These are phyloP conservation scores for Sclerotinia nivalis DNA, from an alignment of 2,329 filamentous ascomycete species.

Conservation along the genomic window DNA sequence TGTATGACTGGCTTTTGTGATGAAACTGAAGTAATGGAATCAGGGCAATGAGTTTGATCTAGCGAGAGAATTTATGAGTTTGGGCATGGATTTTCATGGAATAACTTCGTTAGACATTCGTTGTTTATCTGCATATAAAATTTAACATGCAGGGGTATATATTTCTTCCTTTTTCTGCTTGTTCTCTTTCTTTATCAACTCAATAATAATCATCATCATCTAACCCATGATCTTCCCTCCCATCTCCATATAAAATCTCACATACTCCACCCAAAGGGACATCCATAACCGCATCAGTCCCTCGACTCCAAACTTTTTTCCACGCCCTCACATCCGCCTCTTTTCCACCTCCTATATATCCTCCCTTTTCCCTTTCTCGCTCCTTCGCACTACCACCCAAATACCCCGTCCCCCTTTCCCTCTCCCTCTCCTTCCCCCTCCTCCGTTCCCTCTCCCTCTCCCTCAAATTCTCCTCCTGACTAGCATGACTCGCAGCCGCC, in stretches of 20 bases:
- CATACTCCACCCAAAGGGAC: constrained; percentile 93
- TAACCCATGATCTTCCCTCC: constrained; percentile 28
- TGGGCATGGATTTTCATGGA: neutral
- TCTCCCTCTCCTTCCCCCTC: constrained; percentile 27
- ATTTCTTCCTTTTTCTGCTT: neutral
- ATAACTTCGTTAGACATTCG: neutral
- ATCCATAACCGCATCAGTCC: constrained; percentile 97
- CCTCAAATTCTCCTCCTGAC: constrained; percentile 25
- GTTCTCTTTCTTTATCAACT: neutral
- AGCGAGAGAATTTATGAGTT: neutral
- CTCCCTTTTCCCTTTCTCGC: constrained; percentile 27
- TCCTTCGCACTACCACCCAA: constrained; percentile 43
- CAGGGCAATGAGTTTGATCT: neutral
- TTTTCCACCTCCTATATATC: constrained; percentile 41
- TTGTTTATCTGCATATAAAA: neutral
- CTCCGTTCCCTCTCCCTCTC: constrained; percentile 44
- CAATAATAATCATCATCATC: constrained; percentile 12
- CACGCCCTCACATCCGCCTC: constrained; percentile 55
- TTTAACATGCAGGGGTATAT: neutral
- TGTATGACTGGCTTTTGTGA: neutral
- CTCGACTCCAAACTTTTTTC: constrained; percentile 82
- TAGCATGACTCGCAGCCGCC: constrained; percentile 44
- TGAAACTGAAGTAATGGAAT: neutral
- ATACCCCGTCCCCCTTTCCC: constrained; percentile 30
- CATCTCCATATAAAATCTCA: constrained; percentile 83